phyloP scores from a whole-genome alignment of 805 yeast genomes.

The Candida sakaeoensis region DNA sequence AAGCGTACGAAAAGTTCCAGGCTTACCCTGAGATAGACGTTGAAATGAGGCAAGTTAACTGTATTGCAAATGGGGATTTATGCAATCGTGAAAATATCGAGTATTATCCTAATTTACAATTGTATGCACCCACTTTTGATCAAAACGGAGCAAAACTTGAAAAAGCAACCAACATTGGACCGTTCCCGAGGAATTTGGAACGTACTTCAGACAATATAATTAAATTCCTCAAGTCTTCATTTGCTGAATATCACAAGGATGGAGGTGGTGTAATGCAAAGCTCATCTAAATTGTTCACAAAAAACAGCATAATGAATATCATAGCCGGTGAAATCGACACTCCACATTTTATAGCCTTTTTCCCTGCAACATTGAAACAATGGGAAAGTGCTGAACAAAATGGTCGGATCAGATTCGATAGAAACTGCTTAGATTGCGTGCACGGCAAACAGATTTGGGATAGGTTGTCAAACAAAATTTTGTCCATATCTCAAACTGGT shows the following conservation, averaged over 20 bases:
- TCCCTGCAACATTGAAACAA: conserved; percentile 53
- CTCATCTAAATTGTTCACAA: conserved; percentile 35
- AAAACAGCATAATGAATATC: conserved; percentile 42
- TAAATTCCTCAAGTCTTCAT: conserved; percentile 53
- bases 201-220: conserved; percentile 49
- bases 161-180: conserved; percentile 27
- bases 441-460: conserved; percentile 58
- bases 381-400: conserved; percentile 25
- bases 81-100: conserved; percentile 63
- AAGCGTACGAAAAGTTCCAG: conserved; percentile 50
- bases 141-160: conserved; percentile 23
- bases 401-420: conserved; percentile 32
- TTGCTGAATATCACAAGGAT: conserved; percentile 38
- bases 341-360: conserved; percentile 61
- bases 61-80: conserved; percentile 82
- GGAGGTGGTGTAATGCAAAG: conserved; percentile 38
- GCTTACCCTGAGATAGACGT: conserved; percentile 41
- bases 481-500: conserved; percentile 38
- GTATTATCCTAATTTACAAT: conserved; percentile 67
- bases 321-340: conserved; percentile 47
- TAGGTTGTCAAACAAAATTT: conserved; percentile 47
- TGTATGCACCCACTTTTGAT: conserved; percentile 58
- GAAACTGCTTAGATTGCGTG: conserved; percentile 45
- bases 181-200: conserved; percentile 45
- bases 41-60: conserved; percentile 74